A percentile compares a stretch with the other conserved stretches of the same genome.
Evolutionary conservation across 805 yeast species (phyloP).

Genomic region (Yueomyces sinensis): DNA sequence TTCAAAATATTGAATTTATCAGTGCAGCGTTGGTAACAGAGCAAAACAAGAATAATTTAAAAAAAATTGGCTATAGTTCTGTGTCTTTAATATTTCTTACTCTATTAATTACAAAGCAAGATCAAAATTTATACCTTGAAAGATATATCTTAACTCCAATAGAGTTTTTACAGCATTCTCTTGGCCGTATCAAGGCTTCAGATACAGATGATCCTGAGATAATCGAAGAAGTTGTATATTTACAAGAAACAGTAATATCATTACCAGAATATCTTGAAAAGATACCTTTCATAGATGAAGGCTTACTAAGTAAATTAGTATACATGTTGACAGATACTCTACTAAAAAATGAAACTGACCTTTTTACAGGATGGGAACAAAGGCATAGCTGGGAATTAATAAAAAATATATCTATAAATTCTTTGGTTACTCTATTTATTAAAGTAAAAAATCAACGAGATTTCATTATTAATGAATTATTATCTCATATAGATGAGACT

Average conservation of each 20-base stretch:
- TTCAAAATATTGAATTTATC: constrained; percentile 8
- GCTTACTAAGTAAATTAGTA: constrained; percentile 43
- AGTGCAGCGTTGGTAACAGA: constrained; percentile 2
- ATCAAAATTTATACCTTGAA: constrained; percentile 34
- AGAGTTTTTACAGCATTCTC: constrained; percentile 25
- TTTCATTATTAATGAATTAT: constrained; percentile 48
- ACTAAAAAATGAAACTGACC: constrained; percentile 8
- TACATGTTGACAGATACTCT: constrained; percentile 28
- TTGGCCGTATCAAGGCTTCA: constrained; percentile 21
- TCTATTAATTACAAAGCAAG: constrained; percentile 28
- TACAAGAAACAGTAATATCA: constrained; percentile 9
- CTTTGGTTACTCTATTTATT: constrained; percentile 28
- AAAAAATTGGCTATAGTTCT: constrained; percentile 22
- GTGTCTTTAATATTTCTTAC: constrained; percentile 28
- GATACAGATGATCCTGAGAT: constrained; percentile 2
- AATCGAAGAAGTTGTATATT: constrained; percentile 4
- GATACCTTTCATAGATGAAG: constrained; percentile 31
- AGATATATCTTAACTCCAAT: constrained; percentile 30
- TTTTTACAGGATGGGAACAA: constrained; percentile 4
- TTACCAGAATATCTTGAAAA: constrained; percentile 14
- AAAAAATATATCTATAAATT: constrained; percentile 10
- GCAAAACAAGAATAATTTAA: constrained; percentile 4
- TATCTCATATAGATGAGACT: constrained; percentile 36
- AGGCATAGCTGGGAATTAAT: constrained; percentile 10
- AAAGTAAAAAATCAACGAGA: constrained; percentile 37